phyloP scores from a whole-genome alignment of 1,284 basidiomycete species.

The Afroboletus lepidellus region DNA sequence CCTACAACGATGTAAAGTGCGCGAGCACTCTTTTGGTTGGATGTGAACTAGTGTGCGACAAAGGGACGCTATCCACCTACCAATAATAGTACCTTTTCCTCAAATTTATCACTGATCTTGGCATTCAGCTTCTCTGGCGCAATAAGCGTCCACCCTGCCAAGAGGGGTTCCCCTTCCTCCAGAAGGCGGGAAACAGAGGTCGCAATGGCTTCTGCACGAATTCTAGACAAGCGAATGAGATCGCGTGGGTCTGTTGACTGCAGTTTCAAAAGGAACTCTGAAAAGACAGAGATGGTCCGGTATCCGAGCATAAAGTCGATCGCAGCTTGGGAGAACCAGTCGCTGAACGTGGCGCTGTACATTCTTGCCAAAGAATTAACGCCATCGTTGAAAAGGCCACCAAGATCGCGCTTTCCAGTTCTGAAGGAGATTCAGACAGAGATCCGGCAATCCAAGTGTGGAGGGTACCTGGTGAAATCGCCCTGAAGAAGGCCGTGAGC shows the following conservation, averaged over 20 bases:
- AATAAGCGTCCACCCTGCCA: conserved; percentile 91
- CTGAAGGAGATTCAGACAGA: conserved; percentile 37
- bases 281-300: conserved; percentile 81
- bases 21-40: conserved; percentile 48
- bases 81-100: conserved; percentile 90
- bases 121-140: conserved; percentile 77
- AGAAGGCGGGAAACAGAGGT: conserved; percentile 81
- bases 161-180: conserved; percentile 73
- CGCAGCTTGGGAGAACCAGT: conserved; percentile 95
- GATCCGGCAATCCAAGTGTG: background rate
- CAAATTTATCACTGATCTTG: conserved; percentile 74
- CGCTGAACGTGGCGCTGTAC: conserved; percentile 85
- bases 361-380: conserved; percentile 88
- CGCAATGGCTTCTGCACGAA: conserved; percentile 88
- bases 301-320: conserved; percentile 92
- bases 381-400: conserved; percentile 90
- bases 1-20: conserved; percentile 70
- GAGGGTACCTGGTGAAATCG: conserved; percentile 81
- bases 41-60: conserved; percentile 2
- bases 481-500: conserved; percentile 49
- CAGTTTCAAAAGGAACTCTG: conserved; percentile 85
- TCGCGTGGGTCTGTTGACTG: conserved; percentile 89
- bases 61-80: conserved; percentile 45
- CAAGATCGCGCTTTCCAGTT: conserved; percentile 91
- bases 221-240: conserved; percentile 81